Evolutionary conservation across 164 flowering plant genomes (phyloP), one percentile per base, ranked within the genome.

Genomic region (Paratinospora sagittata): DNA sequence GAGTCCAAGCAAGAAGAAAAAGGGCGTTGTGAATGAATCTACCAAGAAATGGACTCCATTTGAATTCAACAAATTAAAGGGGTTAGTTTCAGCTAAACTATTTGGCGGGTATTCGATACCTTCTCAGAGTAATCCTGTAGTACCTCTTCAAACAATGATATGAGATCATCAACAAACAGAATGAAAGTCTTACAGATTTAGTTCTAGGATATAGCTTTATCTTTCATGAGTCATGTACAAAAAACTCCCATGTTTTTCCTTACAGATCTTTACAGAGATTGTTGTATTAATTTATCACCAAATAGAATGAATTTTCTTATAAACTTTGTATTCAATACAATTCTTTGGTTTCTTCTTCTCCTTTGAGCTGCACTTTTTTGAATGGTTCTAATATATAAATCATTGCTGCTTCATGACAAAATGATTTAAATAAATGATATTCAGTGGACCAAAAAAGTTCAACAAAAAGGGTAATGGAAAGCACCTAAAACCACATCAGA

Each of bases 1-100:
- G 69, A 66, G 45, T 37, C 81, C 87, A 65, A 86, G 75, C 80
- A 82, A 81, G 47, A 69, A 34, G 79, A 47, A n/a, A n/a, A n/a
- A n/a, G n/a, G n/a, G 65, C 43, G 16, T 77, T 36, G 70, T 74
- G 0, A 81, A 71, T n/a, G 74, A 72, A 14, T 70, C 67, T 36
- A 2, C 78, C 30, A 82, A 79, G 82, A 88, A 82, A 70, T 21
- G 75, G 73, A 78, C 55, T 69, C 71, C 49, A 11, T 65, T 80
- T 63, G 86, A 84, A 41, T 73, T 81, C 71, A 76, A 63, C 57
- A 83, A 76, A 68, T 47, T 78, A 33, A 86, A 81, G 67, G 87
- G 70, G 12, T 66, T 68, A 26, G 79, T 89, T 68, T 66, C 82
- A 17, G 82, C 77, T 71, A 88, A 81, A 79, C 45, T 88, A 27